Evolutionary conservation across 352 stramenopile species (phyloP).

Genomic region (Peronospora destructor): DNA sequence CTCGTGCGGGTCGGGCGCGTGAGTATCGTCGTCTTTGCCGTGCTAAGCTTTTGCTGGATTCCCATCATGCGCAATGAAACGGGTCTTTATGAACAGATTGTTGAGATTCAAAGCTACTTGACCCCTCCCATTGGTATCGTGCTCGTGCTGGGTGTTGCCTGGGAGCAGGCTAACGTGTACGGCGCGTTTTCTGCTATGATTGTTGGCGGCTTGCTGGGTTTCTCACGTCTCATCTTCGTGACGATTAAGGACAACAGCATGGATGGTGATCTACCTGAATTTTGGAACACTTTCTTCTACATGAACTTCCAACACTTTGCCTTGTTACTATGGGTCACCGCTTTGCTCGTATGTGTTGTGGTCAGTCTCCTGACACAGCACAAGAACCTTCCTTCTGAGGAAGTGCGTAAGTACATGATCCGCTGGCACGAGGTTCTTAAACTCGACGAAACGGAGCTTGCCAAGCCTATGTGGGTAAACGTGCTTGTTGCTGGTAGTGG

Average conservation of each 20-base stretch:
- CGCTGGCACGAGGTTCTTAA: constrained; percentile 46
- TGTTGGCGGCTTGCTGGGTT: constrained; percentile 38
- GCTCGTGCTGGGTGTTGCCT: constrained; percentile 46
- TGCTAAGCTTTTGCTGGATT: constrained; percentile 59
- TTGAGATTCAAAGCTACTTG: constrained; percentile 60
- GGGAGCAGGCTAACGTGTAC: constrained; percentile 43
- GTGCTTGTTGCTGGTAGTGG: constrained; percentile 33
- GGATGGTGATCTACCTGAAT: constrained; percentile 31
- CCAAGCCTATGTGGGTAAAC: constrained; percentile 47
- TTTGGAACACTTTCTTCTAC: constrained; percentile 55
- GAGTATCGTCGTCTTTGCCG: constrained; percentile 40
- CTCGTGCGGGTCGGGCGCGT: constrained; percentile 54
- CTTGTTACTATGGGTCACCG: constrained; percentile 44
- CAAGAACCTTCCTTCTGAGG: constrained; percentile 28
- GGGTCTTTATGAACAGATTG: constrained; percentile 53
- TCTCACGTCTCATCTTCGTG: constrained; percentile 50
- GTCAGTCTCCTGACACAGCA: constrained; percentile 45
- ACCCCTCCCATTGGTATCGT: constrained; percentile 57
- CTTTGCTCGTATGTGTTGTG: constrained; percentile 40
- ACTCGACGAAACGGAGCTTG: constrained; percentile 40
- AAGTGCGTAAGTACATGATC: constrained; percentile 46
- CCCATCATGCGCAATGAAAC: constrained; percentile 51
- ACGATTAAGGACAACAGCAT: constrained; percentile 42
- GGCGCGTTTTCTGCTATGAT: constrained; percentile 47
- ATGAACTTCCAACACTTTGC: constrained; percentile 73